A percentile compares a stretch with the other conserved stretches of the same genome.
These are phyloP conservation scores for Exophiala spinifera DNA, from an alignment of 2,329 filamentous ascomycete genomes.

Conservation along the genomic window DNA sequence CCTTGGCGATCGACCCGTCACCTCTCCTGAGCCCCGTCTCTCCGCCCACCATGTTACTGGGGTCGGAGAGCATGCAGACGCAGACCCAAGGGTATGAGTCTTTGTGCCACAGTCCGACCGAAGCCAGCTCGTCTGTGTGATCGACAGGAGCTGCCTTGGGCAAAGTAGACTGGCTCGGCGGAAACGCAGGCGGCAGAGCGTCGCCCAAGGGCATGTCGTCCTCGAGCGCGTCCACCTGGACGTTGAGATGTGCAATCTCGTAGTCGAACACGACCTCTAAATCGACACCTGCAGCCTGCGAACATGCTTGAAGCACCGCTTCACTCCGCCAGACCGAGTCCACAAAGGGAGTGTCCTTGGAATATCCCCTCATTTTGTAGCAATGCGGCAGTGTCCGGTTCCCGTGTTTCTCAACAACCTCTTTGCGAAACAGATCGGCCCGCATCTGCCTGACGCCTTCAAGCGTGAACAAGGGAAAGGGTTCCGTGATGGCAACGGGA, in stretches of 20 bases:
- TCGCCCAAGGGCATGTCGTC: conserved; percentile 6
- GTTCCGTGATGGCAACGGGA: conserved; percentile 32
- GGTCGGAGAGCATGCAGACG: conserved; percentile 34
- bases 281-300: conserved; percentile 27
- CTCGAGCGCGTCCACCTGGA: conserved; percentile 32
- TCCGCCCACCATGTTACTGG: conserved; percentile 31
- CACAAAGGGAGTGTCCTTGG: conserved; percentile 35
- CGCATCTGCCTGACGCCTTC: conserved; percentile 14
- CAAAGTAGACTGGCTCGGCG: conserved; percentile 1
- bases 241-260: conserved; percentile 30
- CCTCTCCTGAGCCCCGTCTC: conserved; percentile 32
- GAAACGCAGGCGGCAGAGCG: conserved; percentile 12
- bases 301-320: conserved; percentile 26
- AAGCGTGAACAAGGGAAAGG: conserved; percentile 32
- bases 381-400: conserved; percentile 30
- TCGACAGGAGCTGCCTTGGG: not conserved
- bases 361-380: conserved; percentile 34
- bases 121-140: conserved; percentile 13
- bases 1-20: conserved; percentile 24
- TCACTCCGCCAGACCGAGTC: conserved; percentile 31
- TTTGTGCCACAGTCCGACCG: conserved; percentile 25
- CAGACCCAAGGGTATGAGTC: conserved; percentile 32
- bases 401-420: conserved; percentile 34
- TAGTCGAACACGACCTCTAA: conserved; percentile 29
- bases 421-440: conserved; percentile 23